Base-by-base conservation (phyloP, 331 rosid genomes). In the Acacia pycnantha region DNA sequence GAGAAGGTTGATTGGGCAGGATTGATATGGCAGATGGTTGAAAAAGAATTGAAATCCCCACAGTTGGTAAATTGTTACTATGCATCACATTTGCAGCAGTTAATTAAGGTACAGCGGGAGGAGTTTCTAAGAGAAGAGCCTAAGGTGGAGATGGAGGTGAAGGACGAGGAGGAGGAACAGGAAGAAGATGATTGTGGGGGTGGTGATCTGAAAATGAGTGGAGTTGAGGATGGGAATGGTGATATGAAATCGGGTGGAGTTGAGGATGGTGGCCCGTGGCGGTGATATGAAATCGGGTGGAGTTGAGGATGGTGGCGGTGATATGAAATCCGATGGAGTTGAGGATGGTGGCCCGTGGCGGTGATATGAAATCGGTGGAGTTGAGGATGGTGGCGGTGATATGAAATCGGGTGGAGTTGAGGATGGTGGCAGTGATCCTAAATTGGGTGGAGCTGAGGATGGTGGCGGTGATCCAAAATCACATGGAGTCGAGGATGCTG, bases 1-100 rank as follows among this genome's bases (percentile, higher is more conserved):
- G 92, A 81, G 85, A 94, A 85, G 90, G 88, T 93, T 76, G 98
- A 93, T 79, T 95, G 98, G 98, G 91, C 93, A 0, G 86, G 90
- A 26, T 77, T 95, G 79, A 80, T 95, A 2, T 95, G 98, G 98
- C 69, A 70, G 80, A 90, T 95, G 99, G 81, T 90, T 81, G 98
- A 90, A 62, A 93, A 89, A 87, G 99, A 95, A 88, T 81, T 95
- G 85, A 77, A 50, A 82, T 70, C 88, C 8, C 79, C 88, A 0
- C 77, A 76, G 58, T 76, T 93, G 82, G 87, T 16, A 47, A 77
- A 84, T 41, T 95, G 99, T 88, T 93, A 92, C 82, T 95, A 93
- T 73, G 98, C 99, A 3, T 88, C 99, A 1, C 96, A 95, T 89
- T 83, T 95, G 88, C 98, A 92, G 88, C 88, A 81, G 18, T 80